Evolutionary conservation across 2,329 filamentous ascomycete species (phyloP).

Genomic region (Aureobasidium melanogenum): DNA sequence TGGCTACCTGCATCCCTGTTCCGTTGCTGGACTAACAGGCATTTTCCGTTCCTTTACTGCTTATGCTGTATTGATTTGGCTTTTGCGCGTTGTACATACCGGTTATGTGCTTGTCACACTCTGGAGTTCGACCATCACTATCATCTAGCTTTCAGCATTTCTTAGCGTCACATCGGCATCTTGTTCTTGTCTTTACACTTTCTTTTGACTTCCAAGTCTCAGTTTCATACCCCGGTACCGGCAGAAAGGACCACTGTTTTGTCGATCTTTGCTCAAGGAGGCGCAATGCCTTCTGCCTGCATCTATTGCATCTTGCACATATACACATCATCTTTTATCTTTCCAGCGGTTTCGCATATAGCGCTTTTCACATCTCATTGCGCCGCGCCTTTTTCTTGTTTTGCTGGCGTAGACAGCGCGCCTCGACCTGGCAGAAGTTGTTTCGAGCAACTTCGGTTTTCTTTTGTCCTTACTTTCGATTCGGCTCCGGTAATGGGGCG

Average conservation of each 20-base stretch:
- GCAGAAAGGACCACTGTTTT: conserved; percentile 2
- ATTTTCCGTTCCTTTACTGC: not conserved
- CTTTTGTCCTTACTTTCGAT: not conserved
- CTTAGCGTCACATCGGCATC: conserved; percentile 5
- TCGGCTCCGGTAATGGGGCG: not conserved
- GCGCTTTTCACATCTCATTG: not conserved
- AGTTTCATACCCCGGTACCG: conserved; percentile 8
- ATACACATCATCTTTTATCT: conserved; percentile 3
- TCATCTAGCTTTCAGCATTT: conserved; percentile 10
- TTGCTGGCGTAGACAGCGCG: conserved; percentile 1
- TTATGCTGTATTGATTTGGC: not conserved
- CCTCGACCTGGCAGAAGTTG: not conserved
- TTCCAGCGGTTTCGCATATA: not conserved
- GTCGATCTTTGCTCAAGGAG: conserved; percentile 5
- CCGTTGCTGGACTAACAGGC: not conserved
- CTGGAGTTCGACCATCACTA: not conserved
- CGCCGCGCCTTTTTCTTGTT: not conserved
- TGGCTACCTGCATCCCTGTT: not conserved
- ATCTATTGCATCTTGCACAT: conserved; percentile 7
- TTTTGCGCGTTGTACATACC: conserved; percentile 4
- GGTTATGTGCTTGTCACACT: conserved; percentile 9
- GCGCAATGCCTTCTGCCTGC: not conserved
- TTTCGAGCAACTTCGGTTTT: not conserved
- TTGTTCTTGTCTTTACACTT: conserved; percentile 3
- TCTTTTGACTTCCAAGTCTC: not conserved